These are phyloP conservation scores for Omphalotus guepiniiformis DNA, from an alignment of 768 basidiomycete genomes.

Conservation along the genomic window DNA sequence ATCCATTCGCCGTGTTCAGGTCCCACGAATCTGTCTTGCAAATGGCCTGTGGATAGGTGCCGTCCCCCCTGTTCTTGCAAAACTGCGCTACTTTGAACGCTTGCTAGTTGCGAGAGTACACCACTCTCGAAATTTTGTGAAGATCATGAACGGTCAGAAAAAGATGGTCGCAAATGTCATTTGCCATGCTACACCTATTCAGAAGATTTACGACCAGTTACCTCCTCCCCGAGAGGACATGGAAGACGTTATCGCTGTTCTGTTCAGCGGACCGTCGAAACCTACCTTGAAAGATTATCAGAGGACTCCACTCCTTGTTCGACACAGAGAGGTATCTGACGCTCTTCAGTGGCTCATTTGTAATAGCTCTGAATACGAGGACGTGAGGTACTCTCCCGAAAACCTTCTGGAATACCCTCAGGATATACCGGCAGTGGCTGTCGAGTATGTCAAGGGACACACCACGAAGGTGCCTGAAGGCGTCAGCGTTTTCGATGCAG, in stretches of 20 bases:
- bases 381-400: constrained; percentile 25
- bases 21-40: constrained; percentile 14
- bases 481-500: constrained; percentile 17
- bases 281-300: constrained; percentile 24
- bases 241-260: constrained; percentile 27
- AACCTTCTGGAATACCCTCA: constrained; percentile 22
- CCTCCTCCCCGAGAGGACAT: constrained; percentile 22
- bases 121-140: constrained; percentile 16
- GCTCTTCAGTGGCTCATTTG: constrained; percentile 33
- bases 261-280: constrained; percentile 26
- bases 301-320: constrained; percentile 24
- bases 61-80: constrained; percentile 14
- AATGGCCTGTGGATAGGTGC: constrained; percentile 25
- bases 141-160: constrained; percentile 12
- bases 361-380: constrained; percentile 30
- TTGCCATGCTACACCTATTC: constrained; percentile 12
- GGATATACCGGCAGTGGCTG: constrained; percentile 17
- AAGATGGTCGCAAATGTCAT: constrained; percentile 8
- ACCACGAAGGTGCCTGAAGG: background rate
- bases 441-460: constrained; percentile 16
- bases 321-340: constrained; percentile 16
- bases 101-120: constrained; percentile 16
- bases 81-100: constrained; percentile 16
- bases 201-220: constrained; percentile 14
- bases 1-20: background rate